Percentiles rank a stretch among this genome's conserved stretches.
Conservation (phyloP, 306 rosid species). For the Cicer judaicum region DNA sequence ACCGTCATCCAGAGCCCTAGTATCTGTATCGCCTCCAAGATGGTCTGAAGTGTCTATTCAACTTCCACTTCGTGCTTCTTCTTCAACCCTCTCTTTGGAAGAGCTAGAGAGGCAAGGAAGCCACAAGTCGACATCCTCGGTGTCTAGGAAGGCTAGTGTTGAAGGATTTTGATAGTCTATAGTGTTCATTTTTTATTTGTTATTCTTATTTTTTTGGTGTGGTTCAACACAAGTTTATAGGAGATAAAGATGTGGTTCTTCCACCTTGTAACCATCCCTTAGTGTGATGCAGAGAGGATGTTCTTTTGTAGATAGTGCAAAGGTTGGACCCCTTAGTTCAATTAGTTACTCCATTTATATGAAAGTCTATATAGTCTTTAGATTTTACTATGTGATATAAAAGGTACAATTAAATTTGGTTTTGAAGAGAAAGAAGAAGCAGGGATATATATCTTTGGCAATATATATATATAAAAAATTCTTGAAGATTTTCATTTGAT, state of each 20-base stretch:
- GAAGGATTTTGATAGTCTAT: slow-evolving; percentile 32
- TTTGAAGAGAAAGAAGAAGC: background rate
- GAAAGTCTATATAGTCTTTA: background rate
- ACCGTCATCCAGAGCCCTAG: background rate
- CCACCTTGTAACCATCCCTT: slow-evolving; percentile 27
- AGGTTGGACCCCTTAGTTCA: slow-evolving; percentile 19
- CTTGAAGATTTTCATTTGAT: no score
- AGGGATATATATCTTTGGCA: background rate
- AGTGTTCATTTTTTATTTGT: slow-evolving; percentile 23
- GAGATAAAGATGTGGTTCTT: slow-evolving; percentile 29
- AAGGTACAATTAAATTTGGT: slow-evolving; percentile 14
- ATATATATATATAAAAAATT: background rate
- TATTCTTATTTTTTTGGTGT: slow-evolving; percentile 14
- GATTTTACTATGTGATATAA: slow-evolving; percentile 16
- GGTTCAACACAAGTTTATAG: slow-evolving; percentile 28
- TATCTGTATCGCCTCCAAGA: slow-evolving; percentile 31
- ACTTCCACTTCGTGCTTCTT: slow-evolving; percentile 10
- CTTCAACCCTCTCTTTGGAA: slow-evolving; percentile 13
- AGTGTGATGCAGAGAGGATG: slow-evolving; percentile 26
- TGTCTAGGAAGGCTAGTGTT: slow-evolving; percentile 27
- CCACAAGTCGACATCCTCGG: background rate
- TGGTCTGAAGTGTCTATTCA: slow-evolving; percentile 19
- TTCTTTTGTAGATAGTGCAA: slow-evolving; percentile 34
- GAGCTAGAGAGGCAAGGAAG: slow-evolving; percentile 28
- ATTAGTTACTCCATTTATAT: slow-evolving; percentile 22